Evolutionary conservation across 768 basidiomycete genomes (phyloP), one percentile per base, ranked within the genome.

Genomic region (Leucocoprinus birnbaumii): DNA sequence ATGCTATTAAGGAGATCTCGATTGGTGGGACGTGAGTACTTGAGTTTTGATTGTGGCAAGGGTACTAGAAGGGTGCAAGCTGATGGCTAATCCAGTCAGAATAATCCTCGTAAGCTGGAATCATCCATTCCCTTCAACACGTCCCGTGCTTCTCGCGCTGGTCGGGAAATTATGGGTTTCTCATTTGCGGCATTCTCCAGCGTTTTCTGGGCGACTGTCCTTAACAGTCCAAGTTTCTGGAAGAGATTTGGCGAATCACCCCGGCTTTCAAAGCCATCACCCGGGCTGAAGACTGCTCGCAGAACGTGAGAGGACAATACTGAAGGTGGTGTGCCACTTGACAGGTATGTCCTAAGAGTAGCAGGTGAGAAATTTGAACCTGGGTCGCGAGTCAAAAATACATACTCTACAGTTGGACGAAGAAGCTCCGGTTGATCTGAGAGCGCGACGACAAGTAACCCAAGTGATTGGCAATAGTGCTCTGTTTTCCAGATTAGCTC

Each of bases 101-200:
- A 79, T 46, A 80, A 60, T 9, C 78, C 77, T n/a, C 71, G 62
- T 9, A 80, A 63, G 58, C 62, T 71, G 35, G 74, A 71, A 38
- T 80, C 77, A 24, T 71, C 71, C 48, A 80, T 57, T 46, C 69
- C 69, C 59, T 73, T 80, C 25, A 95, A 64, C 21, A 87, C 54
- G 48, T 96, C 94, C 58, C 86, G 78, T 2, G 94, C 87, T 64
- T 95, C 92, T 42, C 93, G 75, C 6, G 91, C 88, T 0, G 91
- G 92, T 44, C 92, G 76, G 9, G 89, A 78, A 41, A 95, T 83
- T 18, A 80, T 75, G 2, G 89, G 83, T 34, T 80, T 80, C 41
- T 94, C 91, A 57, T 78, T 84, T 2, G 77, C 82, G 1, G 81
- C 78, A 61, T 86, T 83, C 58, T 88, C 86, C 49, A 84, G 72